Evolutionary conservation across 192 early-diverging fungal genomes (phyloP).

Genomic region (Coemansia sp.): DNA sequence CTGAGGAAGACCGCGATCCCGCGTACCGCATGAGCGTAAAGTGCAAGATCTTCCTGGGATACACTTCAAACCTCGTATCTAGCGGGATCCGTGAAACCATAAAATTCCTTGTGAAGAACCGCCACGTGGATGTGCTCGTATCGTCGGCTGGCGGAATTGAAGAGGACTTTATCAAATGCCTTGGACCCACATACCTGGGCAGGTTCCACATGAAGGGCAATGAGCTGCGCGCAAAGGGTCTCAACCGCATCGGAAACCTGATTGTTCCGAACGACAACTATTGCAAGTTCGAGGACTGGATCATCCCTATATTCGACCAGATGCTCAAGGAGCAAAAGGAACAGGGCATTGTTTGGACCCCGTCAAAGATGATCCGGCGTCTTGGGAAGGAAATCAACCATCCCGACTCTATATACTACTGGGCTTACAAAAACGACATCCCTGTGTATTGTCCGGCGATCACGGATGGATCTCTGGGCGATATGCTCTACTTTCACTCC

Average conservation of each 20-base stretch:
- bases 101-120: constrained; percentile 85
- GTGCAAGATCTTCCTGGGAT: constrained; percentile 98
- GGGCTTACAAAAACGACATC: constrained; percentile 97
- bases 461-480: constrained; percentile 96
- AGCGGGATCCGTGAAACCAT: constrained; percentile 92
- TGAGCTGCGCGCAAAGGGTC: constrained; percentile 79
- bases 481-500: constrained; percentile 99
- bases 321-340: constrained; percentile 90
- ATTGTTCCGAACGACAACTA: constrained; percentile 99
- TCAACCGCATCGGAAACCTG: constrained; percentile 97
- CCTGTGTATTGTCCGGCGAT: constrained; percentile 97
- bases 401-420: constrained; percentile 91
- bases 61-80: constrained; percentile 97
- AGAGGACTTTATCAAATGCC: constrained; percentile 98
- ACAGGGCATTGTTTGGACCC: constrained; percentile 83
- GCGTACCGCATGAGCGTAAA: constrained; percentile 65
- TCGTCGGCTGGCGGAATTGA: constrained; percentile 95
- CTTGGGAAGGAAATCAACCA: constrained; percentile 91
- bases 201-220: constrained; percentile 74
- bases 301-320: constrained; percentile 90
- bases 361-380: constrained; percentile 83
- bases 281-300: constrained; percentile 99
- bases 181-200: constrained; percentile 86
- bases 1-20: constrained; percentile 65
- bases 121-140: constrained; percentile 86